phyloP scores from a whole-genome alignment of 495 filamentous ascomycete species.

The Hypoxylon fuscum region DNA sequence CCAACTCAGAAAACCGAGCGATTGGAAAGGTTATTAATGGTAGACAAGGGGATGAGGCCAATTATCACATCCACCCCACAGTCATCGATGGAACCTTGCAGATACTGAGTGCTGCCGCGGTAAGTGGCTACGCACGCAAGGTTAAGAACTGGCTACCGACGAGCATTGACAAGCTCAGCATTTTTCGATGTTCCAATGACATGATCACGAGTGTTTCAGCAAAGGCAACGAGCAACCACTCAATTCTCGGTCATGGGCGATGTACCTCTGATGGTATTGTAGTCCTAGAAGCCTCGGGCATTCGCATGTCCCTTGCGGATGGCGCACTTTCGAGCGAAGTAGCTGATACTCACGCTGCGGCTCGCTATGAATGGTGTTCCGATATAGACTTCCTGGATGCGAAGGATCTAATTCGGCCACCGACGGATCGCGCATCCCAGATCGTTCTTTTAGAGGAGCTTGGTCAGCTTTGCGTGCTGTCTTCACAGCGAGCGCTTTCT shows the following conservation, averaged over 20 bases:
- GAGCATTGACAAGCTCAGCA: slow-evolving; percentile 41
- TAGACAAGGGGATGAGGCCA: slow-evolving; percentile 28
- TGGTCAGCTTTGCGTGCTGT: slow-evolving; percentile 26
- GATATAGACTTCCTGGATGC: slow-evolving; percentile 42
- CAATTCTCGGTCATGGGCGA: slow-evolving; percentile 13
- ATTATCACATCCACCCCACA: slow-evolving; percentile 51
- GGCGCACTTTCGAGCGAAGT: slow-evolving; percentile 31
- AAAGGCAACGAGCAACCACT: slow-evolving; percentile 26
- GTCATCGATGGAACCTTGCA: slow-evolving; percentile 51
- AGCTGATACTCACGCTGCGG: slow-evolving; percentile 30
- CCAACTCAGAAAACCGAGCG: slow-evolving; percentile 19
- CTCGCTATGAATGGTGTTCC: slow-evolving; percentile 40
- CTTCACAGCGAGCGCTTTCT: slow-evolving; percentile 10
- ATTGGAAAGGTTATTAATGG: slow-evolving; percentile 37
- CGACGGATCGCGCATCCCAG: slow-evolving; percentile 5
- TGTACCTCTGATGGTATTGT: slow-evolving; percentile 28
- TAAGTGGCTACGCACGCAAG: slow-evolving; percentile 33
- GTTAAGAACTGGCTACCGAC: slow-evolving; percentile 39
- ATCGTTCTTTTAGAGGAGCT: slow-evolving; percentile 31
- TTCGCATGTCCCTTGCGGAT: slow-evolving; percentile 31
- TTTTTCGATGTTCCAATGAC: slow-evolving; percentile 19
- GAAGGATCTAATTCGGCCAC: slow-evolving; percentile 34
- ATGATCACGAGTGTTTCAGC: slow-evolving; percentile 30
- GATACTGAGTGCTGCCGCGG: slow-evolving; percentile 40
- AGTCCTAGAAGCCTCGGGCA: slow-evolving; percentile 21